Percentiles rank a stretch among this genome's conserved stretches.
phyloP scores from a whole-genome alignment of 768 basidiomycete genomes.

The Hypsizygus marmoreus region DNA sequence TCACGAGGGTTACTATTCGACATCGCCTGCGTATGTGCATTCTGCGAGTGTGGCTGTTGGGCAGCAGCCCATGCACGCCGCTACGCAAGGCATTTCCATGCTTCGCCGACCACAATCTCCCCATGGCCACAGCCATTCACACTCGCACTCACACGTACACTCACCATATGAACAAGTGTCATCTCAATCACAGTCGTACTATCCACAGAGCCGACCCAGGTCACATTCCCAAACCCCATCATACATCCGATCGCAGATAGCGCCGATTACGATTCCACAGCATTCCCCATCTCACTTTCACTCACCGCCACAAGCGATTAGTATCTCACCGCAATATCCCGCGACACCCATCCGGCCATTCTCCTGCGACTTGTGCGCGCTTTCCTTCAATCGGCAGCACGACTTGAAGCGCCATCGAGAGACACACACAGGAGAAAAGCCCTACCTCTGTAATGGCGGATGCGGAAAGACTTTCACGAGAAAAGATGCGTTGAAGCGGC shows the following conservation, averaged over 20 bases:
- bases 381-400: slow-evolving; percentile 86
- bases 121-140: slow-evolving; percentile 34
- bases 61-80: slow-evolving; percentile 18
- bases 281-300: slow-evolving; percentile 19
- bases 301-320: slow-evolving; percentile 33
- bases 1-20: slow-evolving; percentile 22
- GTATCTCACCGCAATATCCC: slow-evolving; percentile 51
- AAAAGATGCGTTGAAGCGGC: slow-evolving; percentile 84
- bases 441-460: slow-evolving; percentile 79
- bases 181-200: slow-evolving; percentile 27
- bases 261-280: slow-evolving; percentile 16
- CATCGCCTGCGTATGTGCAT: slow-evolving; percentile 21
- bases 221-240: slow-evolving; percentile 43
- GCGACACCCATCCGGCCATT: slow-evolving; percentile 64
- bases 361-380: slow-evolving; percentile 69
- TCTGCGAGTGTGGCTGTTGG: slow-evolving; percentile 5
- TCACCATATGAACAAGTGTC: slow-evolving; percentile 29
- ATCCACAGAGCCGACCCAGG: slow-evolving; percentile 36
- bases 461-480: slow-evolving; percentile 88
- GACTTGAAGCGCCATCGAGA: slow-evolving; percentile 84
- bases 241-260: slow-evolving; percentile 18
- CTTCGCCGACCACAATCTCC: slow-evolving; percentile 33
- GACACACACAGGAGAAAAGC: slow-evolving; percentile 85
- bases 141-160: slow-evolving; percentile 39
- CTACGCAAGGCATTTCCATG: slow-evolving; percentile 26